Conservation (phyloP, 1,284 basidiomycete species). For the Wallemia ichthyophaga region DNA sequence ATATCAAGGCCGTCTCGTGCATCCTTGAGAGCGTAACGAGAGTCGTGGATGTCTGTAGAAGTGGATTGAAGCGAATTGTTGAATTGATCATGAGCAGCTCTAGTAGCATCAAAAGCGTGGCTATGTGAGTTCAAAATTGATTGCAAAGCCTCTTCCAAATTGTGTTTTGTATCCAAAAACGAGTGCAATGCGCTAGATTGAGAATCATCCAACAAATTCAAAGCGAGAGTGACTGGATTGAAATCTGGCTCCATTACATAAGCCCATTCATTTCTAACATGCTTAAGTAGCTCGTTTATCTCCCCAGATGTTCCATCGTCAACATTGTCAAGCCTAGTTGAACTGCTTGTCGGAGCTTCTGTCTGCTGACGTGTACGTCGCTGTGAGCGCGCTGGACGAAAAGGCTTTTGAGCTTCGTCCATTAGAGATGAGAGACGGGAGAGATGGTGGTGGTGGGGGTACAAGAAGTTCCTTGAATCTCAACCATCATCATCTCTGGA, state of each 20-base stretch:
- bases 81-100: slow-evolving; percentile 57
- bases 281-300: slow-evolving; percentile 36
- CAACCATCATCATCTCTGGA: too few relatives aligned
- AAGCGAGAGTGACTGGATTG: slow-evolving; percentile 63
- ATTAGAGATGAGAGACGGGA: too few relatives aligned
- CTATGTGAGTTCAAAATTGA: slow-evolving; percentile 67
- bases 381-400: not conserved
- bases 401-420: not conserved
- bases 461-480: too few relatives aligned
- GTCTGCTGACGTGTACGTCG: not conserved
- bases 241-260: slow-evolving; percentile 63
- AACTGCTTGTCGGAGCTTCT: not conserved
- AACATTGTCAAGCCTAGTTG: not conserved
- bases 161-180: slow-evolving; percentile 38
- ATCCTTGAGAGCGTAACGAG: slow-evolving; percentile 42
- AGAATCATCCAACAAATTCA: slow-evolving; percentile 47
- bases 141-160: slow-evolving; percentile 43
- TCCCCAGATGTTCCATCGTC: slow-evolving; percentile 13
- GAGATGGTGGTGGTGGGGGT: too few relatives aligned
- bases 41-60: slow-evolving; percentile 36
- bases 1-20: slow-evolving; percentile 44
- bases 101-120: slow-evolving; percentile 61
- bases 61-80: slow-evolving; percentile 35
- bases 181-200: slow-evolving; percentile 31
- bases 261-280: slow-evolving; percentile 67